Percentiles rank a stretch among this genome's conserved stretches.
Conservation (phyloP, 441 rosid genomes). For the Melastoma candidum region DNA sequence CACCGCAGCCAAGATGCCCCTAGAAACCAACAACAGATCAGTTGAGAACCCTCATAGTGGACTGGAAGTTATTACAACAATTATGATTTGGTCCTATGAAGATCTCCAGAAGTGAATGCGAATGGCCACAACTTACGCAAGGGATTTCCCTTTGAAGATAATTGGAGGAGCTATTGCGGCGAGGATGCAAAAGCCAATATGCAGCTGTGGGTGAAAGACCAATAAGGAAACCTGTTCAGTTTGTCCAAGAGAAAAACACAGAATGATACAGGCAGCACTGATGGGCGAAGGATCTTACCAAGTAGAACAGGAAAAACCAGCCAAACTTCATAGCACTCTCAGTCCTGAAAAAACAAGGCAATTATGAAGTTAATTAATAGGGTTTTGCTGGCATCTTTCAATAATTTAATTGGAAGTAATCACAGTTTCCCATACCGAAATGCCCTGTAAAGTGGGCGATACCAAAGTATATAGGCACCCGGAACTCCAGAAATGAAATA, state of each 20-base stretch:
- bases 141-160: constrained; percentile 79
- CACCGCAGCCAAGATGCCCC: constrained; percentile 79
- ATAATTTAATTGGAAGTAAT: too few relatives aligned
- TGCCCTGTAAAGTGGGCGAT: constrained; percentile 92
- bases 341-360: constrained; percentile 34
- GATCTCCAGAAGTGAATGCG: neutral
- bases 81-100: neutral
- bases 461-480: constrained; percentile 86
- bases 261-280: neutral
- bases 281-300: constrained; percentile 26
- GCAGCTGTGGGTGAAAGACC: constrained; percentile 37
- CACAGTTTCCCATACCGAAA: constrained; percentile 38
- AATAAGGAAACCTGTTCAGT: neutral
- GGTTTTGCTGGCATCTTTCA: neutral
- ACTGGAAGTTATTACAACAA: neutral
- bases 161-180: constrained; percentile 95
- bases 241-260: neutral
- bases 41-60: neutral
- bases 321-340: constrained; percentile 80
- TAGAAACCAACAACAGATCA: constrained; percentile 20
- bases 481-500: constrained; percentile 89
- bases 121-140: constrained; percentile 38
- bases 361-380: neutral
- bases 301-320: constrained; percentile 74
- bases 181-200: constrained; percentile 58